These are phyloP conservation scores for Penicillium parvum DNA, from an alignment of 495 filamentous ascomycete species.

Conservation along the genomic window DNA sequence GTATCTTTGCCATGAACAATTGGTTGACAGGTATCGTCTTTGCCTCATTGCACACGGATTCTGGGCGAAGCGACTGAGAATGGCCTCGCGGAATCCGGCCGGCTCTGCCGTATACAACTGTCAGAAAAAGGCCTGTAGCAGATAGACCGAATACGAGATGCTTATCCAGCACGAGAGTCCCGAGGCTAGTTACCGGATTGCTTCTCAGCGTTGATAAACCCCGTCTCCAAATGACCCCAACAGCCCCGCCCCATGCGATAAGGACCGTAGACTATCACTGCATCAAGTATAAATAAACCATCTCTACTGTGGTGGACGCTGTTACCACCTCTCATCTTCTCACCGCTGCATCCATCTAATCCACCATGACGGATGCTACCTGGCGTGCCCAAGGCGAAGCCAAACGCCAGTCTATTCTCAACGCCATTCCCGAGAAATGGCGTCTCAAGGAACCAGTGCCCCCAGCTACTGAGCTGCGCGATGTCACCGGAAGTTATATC, in stretches of 20 bases:
- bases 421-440: constrained; percentile 57
- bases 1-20: too few relatives aligned
- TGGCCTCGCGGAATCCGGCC: background rate
- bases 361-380: constrained; percentile 11
- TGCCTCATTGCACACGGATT: too few relatives aligned
- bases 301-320: too few relatives aligned
- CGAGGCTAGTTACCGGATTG: too few relatives aligned
- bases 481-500: constrained; percentile 60
- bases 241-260: constrained; percentile 13
- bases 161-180: too few relatives aligned
- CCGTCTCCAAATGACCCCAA: constrained; percentile 18
- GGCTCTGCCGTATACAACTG: background rate
- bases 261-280: too few relatives aligned
- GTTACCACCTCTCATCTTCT: background rate
- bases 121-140: background rate
- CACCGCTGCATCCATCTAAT: too few relatives aligned
- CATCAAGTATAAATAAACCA: background rate
- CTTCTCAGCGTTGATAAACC: constrained; percentile 1
- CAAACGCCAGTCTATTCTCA: constrained; percentile 51
- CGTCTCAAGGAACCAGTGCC: constrained; percentile 45
- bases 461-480: constrained; percentile 46
- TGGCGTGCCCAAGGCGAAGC: constrained; percentile 45
- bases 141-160: constrained; percentile 1
- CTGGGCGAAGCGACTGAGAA: too few relatives aligned
- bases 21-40: too few relatives aligned